Evolutionary conservation across 2,329 filamentous ascomycete species (phyloP).

Genomic region (Rhynchosporium agropyri): DNA sequence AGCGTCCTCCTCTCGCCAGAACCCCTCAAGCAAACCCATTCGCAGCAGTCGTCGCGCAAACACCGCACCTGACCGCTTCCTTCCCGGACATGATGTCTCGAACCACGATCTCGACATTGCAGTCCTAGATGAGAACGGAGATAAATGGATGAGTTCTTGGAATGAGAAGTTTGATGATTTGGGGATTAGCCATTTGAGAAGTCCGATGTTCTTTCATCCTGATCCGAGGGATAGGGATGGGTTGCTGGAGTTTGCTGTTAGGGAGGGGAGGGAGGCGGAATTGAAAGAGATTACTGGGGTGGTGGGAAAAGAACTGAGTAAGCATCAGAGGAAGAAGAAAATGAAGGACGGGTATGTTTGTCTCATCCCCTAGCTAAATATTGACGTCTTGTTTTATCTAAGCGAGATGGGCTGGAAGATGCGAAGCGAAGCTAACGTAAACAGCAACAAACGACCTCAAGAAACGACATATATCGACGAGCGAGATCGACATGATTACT

Average conservation of each 20-base stretch:
- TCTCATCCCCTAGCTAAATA: constrained; percentile 20
- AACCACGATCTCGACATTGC: constrained; percentile 48
- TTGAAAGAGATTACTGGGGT: constrained; percentile 72
- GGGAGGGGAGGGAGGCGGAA: constrained; percentile 59
- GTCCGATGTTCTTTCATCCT: constrained; percentile 82
- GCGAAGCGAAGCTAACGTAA: constrained; percentile 1
- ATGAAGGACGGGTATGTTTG: constrained; percentile 48
- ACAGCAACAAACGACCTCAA: constrained; percentile 22
- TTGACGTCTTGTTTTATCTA: not conserved
- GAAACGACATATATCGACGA: constrained; percentile 54
- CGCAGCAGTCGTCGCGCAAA: constrained; percentile 42
- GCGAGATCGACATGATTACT: constrained; percentile 70
- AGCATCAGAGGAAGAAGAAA: constrained; percentile 72
- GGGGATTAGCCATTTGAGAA: constrained; percentile 71
- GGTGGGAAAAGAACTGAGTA: constrained; percentile 79
- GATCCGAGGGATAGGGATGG: constrained; percentile 77
- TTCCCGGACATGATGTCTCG: constrained; percentile 28
- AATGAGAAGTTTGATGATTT: constrained; percentile 68
- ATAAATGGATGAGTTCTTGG: constrained; percentile 72
- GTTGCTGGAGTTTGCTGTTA: constrained; percentile 68
- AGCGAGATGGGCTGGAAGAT: constrained; percentile 2
- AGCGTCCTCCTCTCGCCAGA: constrained; percentile 44
- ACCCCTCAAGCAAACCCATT: constrained; percentile 42
- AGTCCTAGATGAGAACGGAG: constrained; percentile 67
- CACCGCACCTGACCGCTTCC: constrained; percentile 42